Evolutionary conservation across 2,329 filamentous ascomycete species (phyloP), one percentile per base, ranked within the genome.

Genomic region (Colletotrichum liriopes): DNA sequence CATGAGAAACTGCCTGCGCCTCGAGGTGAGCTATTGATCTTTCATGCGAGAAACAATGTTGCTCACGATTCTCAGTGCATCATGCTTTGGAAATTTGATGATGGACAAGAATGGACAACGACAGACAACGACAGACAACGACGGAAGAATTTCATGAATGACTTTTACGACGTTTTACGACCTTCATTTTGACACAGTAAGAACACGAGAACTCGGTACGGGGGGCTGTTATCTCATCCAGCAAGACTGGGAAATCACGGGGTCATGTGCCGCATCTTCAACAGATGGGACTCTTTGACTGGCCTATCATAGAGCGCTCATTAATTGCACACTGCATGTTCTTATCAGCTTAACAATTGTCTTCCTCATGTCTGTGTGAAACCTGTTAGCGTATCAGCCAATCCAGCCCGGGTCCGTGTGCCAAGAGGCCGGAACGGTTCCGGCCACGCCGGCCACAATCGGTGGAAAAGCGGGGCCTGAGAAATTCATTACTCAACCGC

Each of bases 391-490:
- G 71, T 73, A 51, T 73, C 71, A 71, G 47, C 43, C 54, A 54
- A n/a, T 18, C 11, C n/a, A 47, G 59, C 39, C 56, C 41, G 61
- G 61, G 71, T 52, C 71, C 60, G 61, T 65, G 66, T 56, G 61
- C 65, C 72, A 68, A 63, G 72, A 67, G 59, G 72, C 72, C 72
- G 72, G 71, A 74, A 73, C 54, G 56, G 61, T 74, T 73, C 73
- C 72, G 73, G 69, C 69, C 64, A 65, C 55, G 59, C 72, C 73
- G 73, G 73, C 71, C 64, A 73, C 14, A 26, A 54, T 74, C 73
- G 73, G 72, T 29, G 47, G 29, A 61, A 47, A 66, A 65, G 70
- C 65, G 72, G 72, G 66, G 35, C 71, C 9, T 9, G 16, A 2
- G 45, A 45, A 49, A 67, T 32, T 52, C 65, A 71, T 67, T 67